These are phyloP conservation scores for Pythium biforme DNA, from an alignment of 352 stramenopile species.

Conservation along the genomic window DNA sequence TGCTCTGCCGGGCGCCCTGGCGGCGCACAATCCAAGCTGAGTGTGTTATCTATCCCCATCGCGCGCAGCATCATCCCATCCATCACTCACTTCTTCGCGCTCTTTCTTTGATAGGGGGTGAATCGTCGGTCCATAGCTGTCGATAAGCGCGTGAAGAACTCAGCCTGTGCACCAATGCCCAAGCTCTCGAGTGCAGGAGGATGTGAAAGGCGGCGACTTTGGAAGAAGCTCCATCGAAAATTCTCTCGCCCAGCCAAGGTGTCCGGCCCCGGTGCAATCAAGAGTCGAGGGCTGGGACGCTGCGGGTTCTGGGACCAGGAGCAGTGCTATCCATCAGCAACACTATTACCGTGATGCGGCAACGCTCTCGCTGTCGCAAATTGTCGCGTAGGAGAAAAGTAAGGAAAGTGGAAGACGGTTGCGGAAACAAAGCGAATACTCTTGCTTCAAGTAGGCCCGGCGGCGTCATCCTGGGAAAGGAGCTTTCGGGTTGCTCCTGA, in stretches of 20 bases:
- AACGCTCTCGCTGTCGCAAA: slow-evolving; percentile 17
- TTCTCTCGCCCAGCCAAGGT: too few relatives aligned
- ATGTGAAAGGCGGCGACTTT: slow-evolving; percentile 12
- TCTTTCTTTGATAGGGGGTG: slow-evolving; percentile 30
- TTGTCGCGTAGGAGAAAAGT: slow-evolving; percentile 16
- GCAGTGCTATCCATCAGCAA: slow-evolving; percentile 11
- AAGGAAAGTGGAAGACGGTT: too few relatives aligned
- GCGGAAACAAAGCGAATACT: background rate
- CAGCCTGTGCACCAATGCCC: slow-evolving; percentile 2
- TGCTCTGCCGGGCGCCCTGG: background rate
- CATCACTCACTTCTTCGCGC: slow-evolving; percentile 31
- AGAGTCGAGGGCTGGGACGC: slow-evolving; percentile 19
- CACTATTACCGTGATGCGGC: slow-evolving; percentile 13
- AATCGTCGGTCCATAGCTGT: slow-evolving; percentile 31
- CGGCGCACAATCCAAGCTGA: background rate
- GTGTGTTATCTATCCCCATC: slow-evolving; percentile 14
- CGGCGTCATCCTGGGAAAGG: slow-evolving; percentile 1
- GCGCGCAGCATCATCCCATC: background rate
- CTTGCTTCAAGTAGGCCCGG: background rate
- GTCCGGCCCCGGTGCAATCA: too few relatives aligned
- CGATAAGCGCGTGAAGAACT: slow-evolving; percentile 1
- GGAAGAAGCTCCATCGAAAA: background rate
- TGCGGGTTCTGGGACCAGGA: slow-evolving; percentile 5
- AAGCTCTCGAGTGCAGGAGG: slow-evolving; percentile 3
- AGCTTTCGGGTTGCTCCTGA: background rate